These are phyloP conservation scores for Cystofilobasidium ferigula DNA, from an alignment of 768 basidiomycete species.

Conservation along the genomic window DNA sequence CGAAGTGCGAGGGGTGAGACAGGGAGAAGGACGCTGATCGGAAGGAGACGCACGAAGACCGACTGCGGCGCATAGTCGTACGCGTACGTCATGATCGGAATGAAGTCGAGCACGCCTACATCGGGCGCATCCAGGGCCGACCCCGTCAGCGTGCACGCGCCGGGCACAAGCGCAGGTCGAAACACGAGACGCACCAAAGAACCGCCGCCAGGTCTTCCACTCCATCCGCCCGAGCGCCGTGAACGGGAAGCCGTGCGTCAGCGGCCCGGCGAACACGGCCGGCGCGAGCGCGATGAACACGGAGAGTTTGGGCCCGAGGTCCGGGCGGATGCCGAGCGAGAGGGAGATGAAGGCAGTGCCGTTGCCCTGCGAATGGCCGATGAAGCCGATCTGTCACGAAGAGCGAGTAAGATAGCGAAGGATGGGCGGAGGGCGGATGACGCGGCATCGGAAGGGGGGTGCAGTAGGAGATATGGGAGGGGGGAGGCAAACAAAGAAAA, in stretches of 20 bases:
- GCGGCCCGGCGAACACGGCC: conserved; percentile 45
- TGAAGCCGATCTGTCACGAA: conserved; percentile 43
- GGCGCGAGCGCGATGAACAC: conserved; percentile 46
- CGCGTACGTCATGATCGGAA: conserved; percentile 45
- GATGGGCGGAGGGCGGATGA: neutral
- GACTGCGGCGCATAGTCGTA: conserved; percentile 43
- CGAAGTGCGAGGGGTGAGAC: neutral
- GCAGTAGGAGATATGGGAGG: neutral
- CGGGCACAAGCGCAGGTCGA: neutral
- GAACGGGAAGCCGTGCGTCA: conserved; percentile 46
- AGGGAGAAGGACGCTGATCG: neutral
- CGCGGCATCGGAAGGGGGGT: neutral
- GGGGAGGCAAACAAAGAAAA: too few species aligned
- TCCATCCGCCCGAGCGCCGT: conserved; percentile 42
- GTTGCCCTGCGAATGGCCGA: conserved; percentile 48
- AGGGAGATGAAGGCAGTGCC: conserved; percentile 45
- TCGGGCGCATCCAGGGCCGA: neutral
- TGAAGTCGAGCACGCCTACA: conserved; percentile 44
- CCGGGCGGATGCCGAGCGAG: conserved; percentile 44
- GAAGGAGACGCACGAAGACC: conserved; percentile 37
- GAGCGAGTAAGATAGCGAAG: too few species aligned
- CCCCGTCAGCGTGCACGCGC: neutral
- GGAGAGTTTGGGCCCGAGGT: conserved; percentile 42
- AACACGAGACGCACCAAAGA: conserved; percentile 38
- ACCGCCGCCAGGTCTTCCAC: conserved; percentile 43